Base-by-base conservation (phyloP, 108 stramenopile genomes). In the Nannochloropsis salina region DNA sequence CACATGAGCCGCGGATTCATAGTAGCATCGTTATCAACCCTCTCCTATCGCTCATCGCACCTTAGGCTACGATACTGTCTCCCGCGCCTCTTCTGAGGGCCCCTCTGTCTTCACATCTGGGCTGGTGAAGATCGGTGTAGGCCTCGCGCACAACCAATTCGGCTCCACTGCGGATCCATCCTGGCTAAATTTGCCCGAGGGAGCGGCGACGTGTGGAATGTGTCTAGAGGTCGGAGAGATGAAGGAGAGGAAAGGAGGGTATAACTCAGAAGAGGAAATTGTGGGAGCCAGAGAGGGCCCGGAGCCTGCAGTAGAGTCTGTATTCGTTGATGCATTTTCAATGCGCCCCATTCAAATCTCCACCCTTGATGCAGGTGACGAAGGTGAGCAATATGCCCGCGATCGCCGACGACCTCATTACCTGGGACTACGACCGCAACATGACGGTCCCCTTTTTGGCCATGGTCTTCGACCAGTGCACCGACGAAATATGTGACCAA, bases 401-500 rank as follows among this genome's bases (percentile, higher is more conserved):
- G 8, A 15, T 74, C 4, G 15, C 61, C 61, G 61, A 74, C 8
- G 61, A 74, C 8, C 61, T 74, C 61, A 74, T n/a, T 0, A n/a
- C 61, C 6, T 74, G 61, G 61, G n/a, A 74, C 61, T 74, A 74
- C 61, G 61, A n/a, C 61, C 15, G n/a, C 20, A 74, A 74, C 61
- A 8, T 74, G 20, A 6, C 6, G 20, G 61, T 74, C n/a, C 61
- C 61, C 61, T 74, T 74, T n/a, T n/a, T 74, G 4, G 61, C 61
- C 61, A 74, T 74, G 61, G 61, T 74, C 2, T 74, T 74, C n/a
- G 61, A 74, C n/a, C 61, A 74, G n/a, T 74, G 61, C 6, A 74
- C 61, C 4, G 61, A 74, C 61, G 20, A 15, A 4, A 74, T 74
- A 15, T 74, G 61, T n/a, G 61, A 74, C 61, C 61, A 74, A 74